A percentile compares a stretch with the other conserved stretches of the same genome.
Conservation (phyloP, 352 stramenopile genomes). For the Globisporangium nodosum region DNA sequence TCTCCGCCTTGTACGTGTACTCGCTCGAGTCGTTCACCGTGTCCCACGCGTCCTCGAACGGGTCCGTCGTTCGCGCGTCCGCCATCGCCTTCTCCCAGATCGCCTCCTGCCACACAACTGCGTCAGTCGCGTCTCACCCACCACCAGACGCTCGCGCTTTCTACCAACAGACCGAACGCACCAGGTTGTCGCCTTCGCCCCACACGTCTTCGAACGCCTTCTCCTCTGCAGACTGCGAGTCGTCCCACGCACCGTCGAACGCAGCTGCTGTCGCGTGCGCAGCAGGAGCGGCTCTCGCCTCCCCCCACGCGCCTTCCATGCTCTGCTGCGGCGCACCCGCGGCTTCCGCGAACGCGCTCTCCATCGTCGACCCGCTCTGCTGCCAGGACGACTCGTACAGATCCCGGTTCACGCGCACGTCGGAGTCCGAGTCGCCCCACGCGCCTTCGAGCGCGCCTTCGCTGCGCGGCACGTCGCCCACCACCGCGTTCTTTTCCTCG, state of each 20-base stretch:
- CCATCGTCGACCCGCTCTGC: conserved; percentile 34
- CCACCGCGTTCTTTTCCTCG: conserved; percentile 72
- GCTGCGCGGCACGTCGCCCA: conserved; percentile 23
- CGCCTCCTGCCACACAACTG: conserved; percentile 28
- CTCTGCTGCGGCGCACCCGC: conserved; percentile 16
- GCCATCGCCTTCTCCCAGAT: conserved; percentile 80
- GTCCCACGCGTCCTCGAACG: conserved; percentile 78
- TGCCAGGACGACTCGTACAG: conserved; percentile 52
- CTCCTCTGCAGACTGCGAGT: conserved; percentile 38
- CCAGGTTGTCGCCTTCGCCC: conserved; percentile 52
- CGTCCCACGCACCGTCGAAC: conserved; percentile 44
- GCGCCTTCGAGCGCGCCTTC: conserved; percentile 60
- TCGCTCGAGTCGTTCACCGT: conserved; percentile 34
- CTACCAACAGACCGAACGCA: conserved; percentile 11
- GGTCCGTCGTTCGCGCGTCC: conserved; percentile 57
- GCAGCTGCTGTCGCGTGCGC: conserved; percentile 7
- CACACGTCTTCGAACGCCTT: conserved; percentile 58
- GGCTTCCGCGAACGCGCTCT: conserved; percentile 44
- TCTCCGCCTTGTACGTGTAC: conserved; percentile 76
- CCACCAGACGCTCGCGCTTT: too few relatives aligned
- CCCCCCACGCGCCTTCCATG: conserved; percentile 42
- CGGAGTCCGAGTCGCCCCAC: conserved; percentile 37
- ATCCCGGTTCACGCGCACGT: conserved; percentile 57
- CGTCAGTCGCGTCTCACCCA: not conserved
- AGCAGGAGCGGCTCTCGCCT: conserved; percentile 17